Evolutionary conservation across 257 asterid genomes (phyloP).

Genomic region (Solanum paucissectum): DNA sequence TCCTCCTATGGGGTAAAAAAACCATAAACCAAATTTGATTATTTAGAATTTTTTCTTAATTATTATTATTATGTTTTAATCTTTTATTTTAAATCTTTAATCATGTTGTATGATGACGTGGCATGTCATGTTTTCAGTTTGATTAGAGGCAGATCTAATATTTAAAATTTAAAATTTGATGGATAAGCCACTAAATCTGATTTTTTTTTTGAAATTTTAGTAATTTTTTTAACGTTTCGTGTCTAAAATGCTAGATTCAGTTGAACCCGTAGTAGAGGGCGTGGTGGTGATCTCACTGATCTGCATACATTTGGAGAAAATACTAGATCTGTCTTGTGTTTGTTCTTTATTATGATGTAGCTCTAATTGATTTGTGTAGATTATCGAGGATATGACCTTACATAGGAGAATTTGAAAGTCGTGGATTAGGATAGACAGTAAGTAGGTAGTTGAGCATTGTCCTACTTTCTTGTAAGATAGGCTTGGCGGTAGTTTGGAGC

Average conservation of each 20-base stretch:
- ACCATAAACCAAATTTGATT: background rate
- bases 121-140: background rate
- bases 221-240: background rate
- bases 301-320: background rate
- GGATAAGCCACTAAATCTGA: background rate
- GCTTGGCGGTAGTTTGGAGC: background rate
- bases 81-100: background rate
- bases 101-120: background rate
- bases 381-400: background rate
- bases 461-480: background rate
- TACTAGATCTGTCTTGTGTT: background rate
- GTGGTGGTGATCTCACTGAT: too few species aligned
- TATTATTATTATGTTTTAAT: background rate
- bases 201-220: background rate
- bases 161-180: background rate
- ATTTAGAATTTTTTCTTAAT: too few species aligned
- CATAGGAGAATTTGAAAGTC: fast-evolving
- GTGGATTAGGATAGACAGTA: background rate
- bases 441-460: background rate
- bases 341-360: background rate
- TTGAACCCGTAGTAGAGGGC: background rate
- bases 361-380: background rate
- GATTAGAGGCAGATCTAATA: background rate
- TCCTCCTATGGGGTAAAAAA: slow-evolving; percentile 43
- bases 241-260: background rate